These are phyloP conservation scores for Penicillium sclerotigenum DNA, from an alignment of 2,329 filamentous ascomycete genomes.

Conservation along the genomic window DNA sequence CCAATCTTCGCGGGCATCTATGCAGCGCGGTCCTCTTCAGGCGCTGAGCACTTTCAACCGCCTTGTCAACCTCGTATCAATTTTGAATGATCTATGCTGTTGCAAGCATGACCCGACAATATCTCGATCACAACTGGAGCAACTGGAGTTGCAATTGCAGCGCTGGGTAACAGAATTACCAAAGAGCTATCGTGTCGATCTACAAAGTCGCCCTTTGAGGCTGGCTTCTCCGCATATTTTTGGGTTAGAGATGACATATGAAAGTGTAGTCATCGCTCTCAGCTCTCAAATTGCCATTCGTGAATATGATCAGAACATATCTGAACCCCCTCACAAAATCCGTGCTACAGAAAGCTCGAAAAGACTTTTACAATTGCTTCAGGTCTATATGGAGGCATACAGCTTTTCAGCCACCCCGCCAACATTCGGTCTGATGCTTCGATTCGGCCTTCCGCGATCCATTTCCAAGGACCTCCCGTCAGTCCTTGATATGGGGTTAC, in stretches of 20 bases:
- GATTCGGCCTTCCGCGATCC: slow-evolving; percentile 28
- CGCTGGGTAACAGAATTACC: slow-evolving; percentile 33
- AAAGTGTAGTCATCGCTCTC: slow-evolving; percentile 26
- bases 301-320: slow-evolving; percentile 22
- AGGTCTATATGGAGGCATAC: slow-evolving; percentile 41
- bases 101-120: slow-evolving; percentile 22
- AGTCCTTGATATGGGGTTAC: slow-evolving; percentile 28
- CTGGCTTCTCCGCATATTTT: slow-evolving; percentile 34
- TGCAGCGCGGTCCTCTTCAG: slow-evolving; percentile 42
- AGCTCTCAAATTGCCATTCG: slow-evolving; percentile 27
- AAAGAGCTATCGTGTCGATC: slow-evolving; percentile 29
- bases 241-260: slow-evolving; percentile 35
- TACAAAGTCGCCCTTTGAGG: slow-evolving; percentile 24
- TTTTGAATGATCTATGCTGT: slow-evolving; percentile 35
- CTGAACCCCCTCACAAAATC: slow-evolving; percentile 21
- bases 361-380: slow-evolving; percentile 36
- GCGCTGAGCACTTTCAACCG: slow-evolving; percentile 54
- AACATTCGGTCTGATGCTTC: slow-evolving; percentile 43
- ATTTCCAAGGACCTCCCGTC: slow-evolving; percentile 10
- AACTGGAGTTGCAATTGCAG: slow-evolving; percentile 32
- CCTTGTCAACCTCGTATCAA: slow-evolving; percentile 42
- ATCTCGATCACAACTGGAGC: slow-evolving; percentile 28
- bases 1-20: slow-evolving; percentile 26
- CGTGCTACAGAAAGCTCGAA: slow-evolving; percentile 37
- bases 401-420: slow-evolving; percentile 40